Percentiles rank a stretch among this genome's conserved stretches.
Evolutionary conservation across 139 green algal genomes (phyloP).

Genomic region (Tetradesmus obliquus): DNA sequence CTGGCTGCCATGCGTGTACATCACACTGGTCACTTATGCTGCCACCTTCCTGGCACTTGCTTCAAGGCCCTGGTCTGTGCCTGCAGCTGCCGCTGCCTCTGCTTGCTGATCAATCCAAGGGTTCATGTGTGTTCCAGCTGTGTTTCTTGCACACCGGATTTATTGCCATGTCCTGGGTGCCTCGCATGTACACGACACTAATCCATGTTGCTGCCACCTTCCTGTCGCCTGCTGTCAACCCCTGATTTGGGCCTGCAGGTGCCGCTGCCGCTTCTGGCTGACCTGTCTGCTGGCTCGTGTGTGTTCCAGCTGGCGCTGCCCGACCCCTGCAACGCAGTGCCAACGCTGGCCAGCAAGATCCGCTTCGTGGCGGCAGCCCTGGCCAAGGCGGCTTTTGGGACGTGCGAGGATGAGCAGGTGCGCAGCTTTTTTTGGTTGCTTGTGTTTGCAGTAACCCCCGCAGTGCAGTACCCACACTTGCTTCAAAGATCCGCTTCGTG

Average conservation of each 20-base stretch:
- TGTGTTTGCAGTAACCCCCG: neutral
- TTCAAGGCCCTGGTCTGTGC: too few species aligned
- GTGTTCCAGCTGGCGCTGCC: conserved; percentile 67
- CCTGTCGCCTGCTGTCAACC: neutral
- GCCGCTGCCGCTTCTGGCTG: conserved; percentile 65
- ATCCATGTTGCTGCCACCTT: too few species aligned
- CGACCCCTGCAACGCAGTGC: conserved; percentile 48
- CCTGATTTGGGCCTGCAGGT: conserved; percentile 21
- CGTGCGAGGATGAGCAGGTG: conserved; percentile 1
- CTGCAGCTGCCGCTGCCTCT: neutral
- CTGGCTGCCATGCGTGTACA: too few species aligned
- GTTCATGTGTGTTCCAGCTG: too few species aligned
- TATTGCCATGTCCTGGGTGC: too few species aligned
- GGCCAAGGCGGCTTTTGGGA: conserved; percentile 30
- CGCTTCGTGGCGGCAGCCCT: conserved; percentile 13
- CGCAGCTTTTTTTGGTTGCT: neutral
- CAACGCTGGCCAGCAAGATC: conserved; percentile 43
- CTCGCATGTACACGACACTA: too few species aligned
- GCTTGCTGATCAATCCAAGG: neutral
- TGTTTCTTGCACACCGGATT: too few species aligned
- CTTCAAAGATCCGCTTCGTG: conserved; percentile 5
- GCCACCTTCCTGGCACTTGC: too few species aligned
- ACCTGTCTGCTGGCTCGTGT: conserved; percentile 65
- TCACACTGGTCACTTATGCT: too few species aligned
- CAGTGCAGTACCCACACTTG: neutral